Conservation (phyloP, 768 basidiomycete species). For the Trametes punicea region DNA sequence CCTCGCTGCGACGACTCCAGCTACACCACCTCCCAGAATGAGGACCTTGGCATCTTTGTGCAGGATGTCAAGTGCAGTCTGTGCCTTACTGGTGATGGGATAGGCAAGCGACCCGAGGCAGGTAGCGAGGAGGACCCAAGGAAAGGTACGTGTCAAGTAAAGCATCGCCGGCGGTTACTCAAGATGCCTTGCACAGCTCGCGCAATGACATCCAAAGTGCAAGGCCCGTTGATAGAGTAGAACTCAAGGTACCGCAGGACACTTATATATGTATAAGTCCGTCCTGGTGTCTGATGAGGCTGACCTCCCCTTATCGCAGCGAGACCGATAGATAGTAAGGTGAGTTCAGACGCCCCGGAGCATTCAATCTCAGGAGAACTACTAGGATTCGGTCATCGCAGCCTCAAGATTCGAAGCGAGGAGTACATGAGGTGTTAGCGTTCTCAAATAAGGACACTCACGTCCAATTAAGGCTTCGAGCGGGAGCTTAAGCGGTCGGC, state of each 20-base stretch:
- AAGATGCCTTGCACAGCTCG: background rate
- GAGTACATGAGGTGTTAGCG: background rate
- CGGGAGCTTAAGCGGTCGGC: background rate
- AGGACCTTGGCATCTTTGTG: conserved; percentile 39
- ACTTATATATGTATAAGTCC: conserved; percentile 6
- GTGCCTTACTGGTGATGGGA: background rate
- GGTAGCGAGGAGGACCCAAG: background rate
- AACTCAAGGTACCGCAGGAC: background rate
- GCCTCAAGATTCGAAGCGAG: background rate
- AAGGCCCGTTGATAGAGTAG: background rate
- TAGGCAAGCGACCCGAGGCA: background rate
- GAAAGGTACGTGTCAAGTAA: background rate
- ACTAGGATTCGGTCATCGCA: background rate
- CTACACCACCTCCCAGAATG: conserved; percentile 63
- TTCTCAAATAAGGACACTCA: background rate
- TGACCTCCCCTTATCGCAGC: background rate
- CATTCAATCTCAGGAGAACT: background rate
- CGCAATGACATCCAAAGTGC: background rate
- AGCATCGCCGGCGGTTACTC: background rate
- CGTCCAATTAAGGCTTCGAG: background rate
- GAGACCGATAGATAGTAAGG: background rate
- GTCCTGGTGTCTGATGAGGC: background rate
- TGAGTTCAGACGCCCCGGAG: background rate
- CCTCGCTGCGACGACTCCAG: conserved; percentile 64
- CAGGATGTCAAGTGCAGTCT: background rate